A percentile compares a stretch with the other conserved stretches of the same genome.
Evolutionary conservation across 768 basidiomycete species (phyloP).

Genomic region (Neoboletus subvelutipes): DNA sequence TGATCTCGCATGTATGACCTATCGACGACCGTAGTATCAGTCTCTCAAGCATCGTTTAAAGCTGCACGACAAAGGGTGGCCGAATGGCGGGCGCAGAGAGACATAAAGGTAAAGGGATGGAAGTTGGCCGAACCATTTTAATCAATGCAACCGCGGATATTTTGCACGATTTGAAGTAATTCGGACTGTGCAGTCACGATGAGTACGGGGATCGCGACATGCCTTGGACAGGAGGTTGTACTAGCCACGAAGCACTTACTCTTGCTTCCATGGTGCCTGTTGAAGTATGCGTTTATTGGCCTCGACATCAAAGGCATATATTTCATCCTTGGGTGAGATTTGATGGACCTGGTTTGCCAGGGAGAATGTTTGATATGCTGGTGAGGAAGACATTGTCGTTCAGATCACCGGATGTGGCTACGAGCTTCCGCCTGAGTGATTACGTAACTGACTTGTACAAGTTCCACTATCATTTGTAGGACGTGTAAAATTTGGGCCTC

Average conservation of each 20-base stretch:
- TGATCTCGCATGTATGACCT: conserved; percentile 98
- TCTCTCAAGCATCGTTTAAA: background rate
- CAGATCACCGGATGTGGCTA: background rate
- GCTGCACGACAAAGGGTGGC: background rate
- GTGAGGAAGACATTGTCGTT: conserved; percentile 42
- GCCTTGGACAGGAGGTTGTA: conserved; percentile 2
- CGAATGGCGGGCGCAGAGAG: background rate
- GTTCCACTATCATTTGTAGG: no score
- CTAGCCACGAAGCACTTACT: conserved; percentile 52
- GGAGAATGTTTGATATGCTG: conserved; percentile 71
- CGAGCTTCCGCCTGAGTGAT: background rate
- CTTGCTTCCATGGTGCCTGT: conserved; percentile 81
- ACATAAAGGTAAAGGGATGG: background rate
- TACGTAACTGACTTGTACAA: background rate
- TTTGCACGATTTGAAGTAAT: conserved; percentile 86
- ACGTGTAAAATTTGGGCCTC: no score
- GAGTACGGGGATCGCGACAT: background rate
- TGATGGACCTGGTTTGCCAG: conserved; percentile 70
- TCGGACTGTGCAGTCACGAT: conserved; percentile 47
- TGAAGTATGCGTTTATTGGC: conserved; percentile 65
- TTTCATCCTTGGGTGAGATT: conserved; percentile 73
- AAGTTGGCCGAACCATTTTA: conserved; percentile 75
- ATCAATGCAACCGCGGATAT: conserved; percentile 94
- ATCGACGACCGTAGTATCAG: conserved; percentile 12
- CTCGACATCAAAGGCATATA: conserved; percentile 71